Percentiles rank a stretch among this genome's conserved stretches.
Conservation (phyloP, 2,329 filamentous ascomycete species). For the Diplodia corticola region DNA sequence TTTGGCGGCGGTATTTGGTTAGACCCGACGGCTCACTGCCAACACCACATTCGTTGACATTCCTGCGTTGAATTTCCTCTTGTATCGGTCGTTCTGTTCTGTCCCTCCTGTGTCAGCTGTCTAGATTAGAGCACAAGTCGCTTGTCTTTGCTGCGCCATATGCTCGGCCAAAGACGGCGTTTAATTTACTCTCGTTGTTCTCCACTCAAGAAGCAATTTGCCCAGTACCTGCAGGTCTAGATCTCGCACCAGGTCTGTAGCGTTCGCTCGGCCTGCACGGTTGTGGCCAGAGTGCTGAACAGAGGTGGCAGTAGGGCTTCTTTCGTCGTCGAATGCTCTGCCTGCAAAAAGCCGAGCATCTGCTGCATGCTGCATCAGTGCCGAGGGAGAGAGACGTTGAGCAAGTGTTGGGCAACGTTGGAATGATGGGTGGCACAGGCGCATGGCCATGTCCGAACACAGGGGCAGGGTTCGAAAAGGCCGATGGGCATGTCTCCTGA, state of each 20-base stretch:
- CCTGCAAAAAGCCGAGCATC: too few species aligned
- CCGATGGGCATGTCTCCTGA: not conserved
- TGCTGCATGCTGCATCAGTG: too few species aligned
- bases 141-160: not conserved
- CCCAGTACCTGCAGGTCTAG: too few species aligned
- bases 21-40: constrained; percentile 8
- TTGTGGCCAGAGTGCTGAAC: too few species aligned
- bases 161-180: not conserved
- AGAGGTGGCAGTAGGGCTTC: too few species aligned
- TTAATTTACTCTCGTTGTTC: not conserved
- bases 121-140: not conserved
- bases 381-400: not conserved
- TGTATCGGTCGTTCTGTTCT: not conserved
- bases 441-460: not conserved
- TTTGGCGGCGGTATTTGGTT: not conserved
- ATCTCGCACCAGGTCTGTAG: too few species aligned
- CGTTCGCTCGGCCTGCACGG: too few species aligned
- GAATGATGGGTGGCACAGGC: not conserved
- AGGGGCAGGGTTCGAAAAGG: not conserved
- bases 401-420: not conserved
- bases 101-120: not conserved
- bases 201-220: not conserved
- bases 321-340: too few species aligned
- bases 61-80: not conserved
- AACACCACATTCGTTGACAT: not conserved